Percentiles rank a stretch among this genome's conserved stretches.
phyloP scores from a whole-genome alignment of 2,329 filamentous ascomycete species.

The Lachnellula cervina region DNA sequence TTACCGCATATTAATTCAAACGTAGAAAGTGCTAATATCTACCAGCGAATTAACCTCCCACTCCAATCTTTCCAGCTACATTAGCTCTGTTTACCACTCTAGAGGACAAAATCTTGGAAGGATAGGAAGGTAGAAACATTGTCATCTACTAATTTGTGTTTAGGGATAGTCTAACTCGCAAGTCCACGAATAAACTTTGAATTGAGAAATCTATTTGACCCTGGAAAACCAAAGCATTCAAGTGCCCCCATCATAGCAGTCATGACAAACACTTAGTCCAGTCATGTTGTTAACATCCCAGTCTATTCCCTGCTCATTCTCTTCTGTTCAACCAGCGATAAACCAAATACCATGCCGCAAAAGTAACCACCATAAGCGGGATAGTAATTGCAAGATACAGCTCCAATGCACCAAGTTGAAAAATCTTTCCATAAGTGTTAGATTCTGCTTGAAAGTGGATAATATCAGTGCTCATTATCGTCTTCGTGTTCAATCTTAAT shows the following conservation, averaged over 20 bases:
- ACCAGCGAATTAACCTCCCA: too few relatives aligned
- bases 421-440: slow-evolving; percentile 7
- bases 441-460: slow-evolving; percentile 21
- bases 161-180: too few relatives aligned
- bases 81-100: too few relatives aligned
- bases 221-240: too few relatives aligned
- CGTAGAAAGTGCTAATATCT: too few relatives aligned
- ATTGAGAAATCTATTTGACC: too few relatives aligned
- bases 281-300: neutral
- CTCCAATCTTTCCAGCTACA: too few relatives aligned
- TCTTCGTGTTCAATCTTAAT: slow-evolving; percentile 24
- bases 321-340: slow-evolving; percentile 28
- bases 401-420: slow-evolving; percentile 25
- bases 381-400: slow-evolving; percentile 33
- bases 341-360: slow-evolving; percentile 31
- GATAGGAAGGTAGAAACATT: too few relatives aligned
- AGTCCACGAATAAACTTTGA: too few relatives aligned
- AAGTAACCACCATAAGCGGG: slow-evolving; percentile 34
- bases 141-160: too few relatives aligned
- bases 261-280: neutral
- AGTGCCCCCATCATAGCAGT: neutral
- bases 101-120: too few relatives aligned
- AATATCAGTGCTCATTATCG: slow-evolving; percentile 39
- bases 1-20: too few relatives aligned
- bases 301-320: neutral